A percentile compares a stretch with the other conserved stretches of the same genome.
phyloP scores from a whole-genome alignment of 306 rosid species.

The Quercus suber region DNA sequence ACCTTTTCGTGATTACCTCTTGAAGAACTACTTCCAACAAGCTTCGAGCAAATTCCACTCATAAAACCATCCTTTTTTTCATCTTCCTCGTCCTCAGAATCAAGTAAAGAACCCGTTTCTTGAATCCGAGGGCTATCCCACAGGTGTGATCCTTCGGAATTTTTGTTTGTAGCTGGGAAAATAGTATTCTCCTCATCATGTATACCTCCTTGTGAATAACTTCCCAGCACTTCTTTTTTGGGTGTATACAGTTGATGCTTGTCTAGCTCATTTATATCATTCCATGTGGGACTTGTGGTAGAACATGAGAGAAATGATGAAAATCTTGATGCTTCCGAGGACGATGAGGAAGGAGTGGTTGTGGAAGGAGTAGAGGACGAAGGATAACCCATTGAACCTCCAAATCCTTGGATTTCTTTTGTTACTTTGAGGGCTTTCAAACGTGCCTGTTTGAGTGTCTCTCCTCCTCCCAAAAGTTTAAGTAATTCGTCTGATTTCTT shows the following conservation, averaged over 20 bases:
- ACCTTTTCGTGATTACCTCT: constrained; percentile 17
- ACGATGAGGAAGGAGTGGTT: constrained; percentile 24
- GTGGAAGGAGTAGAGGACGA: constrained; percentile 1
- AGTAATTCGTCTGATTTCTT: constrained; percentile 51
- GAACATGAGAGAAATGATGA: constrained; percentile 53
- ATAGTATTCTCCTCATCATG: not conserved
- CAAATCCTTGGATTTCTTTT: constrained; percentile 78
- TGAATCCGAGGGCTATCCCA: constrained; percentile 38
- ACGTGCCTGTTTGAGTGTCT: constrained; percentile 50
- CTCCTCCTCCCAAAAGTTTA: constrained; percentile 46
- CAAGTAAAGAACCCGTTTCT: constrained; percentile 41
- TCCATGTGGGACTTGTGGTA: constrained; percentile 23
- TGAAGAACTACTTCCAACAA: constrained; percentile 10
- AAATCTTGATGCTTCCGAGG: constrained; percentile 32
- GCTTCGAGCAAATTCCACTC: constrained; percentile 48
- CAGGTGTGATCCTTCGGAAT: constrained; percentile 22
- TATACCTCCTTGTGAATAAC: constrained; percentile 22
- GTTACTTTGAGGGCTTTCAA: constrained; percentile 66
- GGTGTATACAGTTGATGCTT: not conserved
- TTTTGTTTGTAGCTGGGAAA: not conserved
- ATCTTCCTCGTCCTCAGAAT: constrained; percentile 24
- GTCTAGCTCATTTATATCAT: constrained; percentile 19
- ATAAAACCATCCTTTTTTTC: constrained; percentile 43
- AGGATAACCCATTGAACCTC: constrained; percentile 34
- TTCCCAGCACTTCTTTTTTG: not conserved